Conservation (phyloP, 202 grass and related monocot species). For the Zizania palustris region DNA sequence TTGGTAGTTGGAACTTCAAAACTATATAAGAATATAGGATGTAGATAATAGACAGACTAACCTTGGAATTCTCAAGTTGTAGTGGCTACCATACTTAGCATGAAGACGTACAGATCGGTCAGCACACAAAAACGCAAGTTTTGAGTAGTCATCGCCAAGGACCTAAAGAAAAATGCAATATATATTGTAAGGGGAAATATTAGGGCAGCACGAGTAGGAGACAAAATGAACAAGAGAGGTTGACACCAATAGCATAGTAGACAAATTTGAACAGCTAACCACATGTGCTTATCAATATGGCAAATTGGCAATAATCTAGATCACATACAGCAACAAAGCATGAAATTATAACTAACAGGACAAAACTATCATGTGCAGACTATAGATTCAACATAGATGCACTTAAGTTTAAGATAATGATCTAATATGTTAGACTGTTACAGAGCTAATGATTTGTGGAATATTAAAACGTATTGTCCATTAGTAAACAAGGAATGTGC, state of each 20-base stretch:
- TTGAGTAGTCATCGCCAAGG: slow-evolving; percentile 86
- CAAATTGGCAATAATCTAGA: not conserved
- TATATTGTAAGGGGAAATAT: slow-evolving; percentile 34
- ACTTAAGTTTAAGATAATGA: not conserved
- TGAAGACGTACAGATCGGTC: slow-evolving; percentile 90
- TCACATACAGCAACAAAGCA: not conserved
- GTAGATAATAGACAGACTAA: slow-evolving; percentile 40
- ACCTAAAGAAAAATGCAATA: slow-evolving; percentile 53
- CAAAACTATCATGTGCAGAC: not conserved
- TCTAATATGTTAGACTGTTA: slow-evolving; percentile 7
- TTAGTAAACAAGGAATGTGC: not conserved
- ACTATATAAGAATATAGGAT: not conserved
- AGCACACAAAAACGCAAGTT: slow-evolving; percentile 87
- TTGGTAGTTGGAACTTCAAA: not conserved
- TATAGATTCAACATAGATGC: not conserved
- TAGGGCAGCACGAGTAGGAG: slow-evolving; percentile 15
- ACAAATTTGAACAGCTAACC: not conserved
- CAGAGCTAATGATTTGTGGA: not conserved
- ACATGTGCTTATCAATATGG: not conserved
- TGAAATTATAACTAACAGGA: not conserved
- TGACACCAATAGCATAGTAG: not conserved
- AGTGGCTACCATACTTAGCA: slow-evolving; percentile 93
- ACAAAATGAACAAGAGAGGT: slow-evolving; percentile 5
- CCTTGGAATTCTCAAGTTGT: slow-evolving; percentile 96
- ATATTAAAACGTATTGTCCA: slow-evolving; percentile 3